Percentiles rank a stretch among this genome's conserved stretches.
phyloP scores from a whole-genome alignment of 2,329 filamentous ascomycete genomes.

The Paraconiothyrium sp. region DNA sequence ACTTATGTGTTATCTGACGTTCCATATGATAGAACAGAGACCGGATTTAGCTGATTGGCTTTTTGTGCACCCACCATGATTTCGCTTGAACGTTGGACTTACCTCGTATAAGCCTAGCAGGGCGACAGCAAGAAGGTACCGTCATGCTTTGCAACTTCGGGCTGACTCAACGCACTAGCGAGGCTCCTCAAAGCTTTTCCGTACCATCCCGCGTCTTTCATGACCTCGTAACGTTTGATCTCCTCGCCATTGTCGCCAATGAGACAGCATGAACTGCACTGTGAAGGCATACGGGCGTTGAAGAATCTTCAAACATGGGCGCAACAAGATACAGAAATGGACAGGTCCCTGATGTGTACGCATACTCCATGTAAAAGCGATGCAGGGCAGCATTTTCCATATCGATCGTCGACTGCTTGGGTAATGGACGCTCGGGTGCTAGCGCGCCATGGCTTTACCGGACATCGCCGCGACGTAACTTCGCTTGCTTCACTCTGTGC shows the following conservation, averaged over 20 bases:
- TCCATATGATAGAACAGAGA: not conserved
- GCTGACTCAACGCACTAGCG: not conserved
- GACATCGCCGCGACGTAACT: conserved; percentile 2
- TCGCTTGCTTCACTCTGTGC: conserved; percentile 10
- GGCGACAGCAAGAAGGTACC: conserved; percentile 8
- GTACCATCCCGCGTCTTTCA: conserved; percentile 1
- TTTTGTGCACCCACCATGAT: too few species aligned
- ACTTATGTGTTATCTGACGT: not conserved
- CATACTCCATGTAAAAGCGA: conserved; percentile 10
- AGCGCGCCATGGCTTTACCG: not conserved
- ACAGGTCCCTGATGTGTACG: conserved; percentile 15
- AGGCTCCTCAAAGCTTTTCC: conserved; percentile 4
- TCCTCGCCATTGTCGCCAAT: not conserved
- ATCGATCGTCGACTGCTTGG: not conserved
- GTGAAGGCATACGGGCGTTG: conserved; percentile 1
- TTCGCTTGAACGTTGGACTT: not conserved
- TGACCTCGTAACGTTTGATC: conserved; percentile 6
- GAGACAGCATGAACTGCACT: conserved; percentile 9
- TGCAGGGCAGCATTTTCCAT: not conserved
- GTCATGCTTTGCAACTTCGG: conserved; percentile 3
- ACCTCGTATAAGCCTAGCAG: conserved; percentile 13
- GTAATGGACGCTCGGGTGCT: not conserved
- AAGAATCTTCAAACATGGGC: conserved; percentile 4
- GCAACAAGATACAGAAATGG: conserved; percentile 15
- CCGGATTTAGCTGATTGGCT: not conserved